These are phyloP conservation scores for Amborella trichopoda DNA, from an alignment of 164 flowering plant species.

Conservation along the genomic window DNA sequence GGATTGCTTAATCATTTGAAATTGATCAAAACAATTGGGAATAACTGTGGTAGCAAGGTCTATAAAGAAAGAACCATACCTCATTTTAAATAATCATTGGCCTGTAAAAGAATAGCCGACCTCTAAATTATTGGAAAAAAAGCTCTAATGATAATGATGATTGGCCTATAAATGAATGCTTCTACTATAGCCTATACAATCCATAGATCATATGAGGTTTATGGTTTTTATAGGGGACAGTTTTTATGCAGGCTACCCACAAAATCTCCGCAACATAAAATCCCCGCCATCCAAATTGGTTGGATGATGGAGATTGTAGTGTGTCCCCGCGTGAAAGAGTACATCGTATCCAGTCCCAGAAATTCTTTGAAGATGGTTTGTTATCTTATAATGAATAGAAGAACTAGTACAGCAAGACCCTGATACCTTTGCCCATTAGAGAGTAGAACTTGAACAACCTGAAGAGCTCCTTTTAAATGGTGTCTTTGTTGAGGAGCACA, in stretches of 20 bases:
- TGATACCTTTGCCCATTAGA: slow-evolving; percentile 61
- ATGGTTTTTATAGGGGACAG: slow-evolving; percentile 15
- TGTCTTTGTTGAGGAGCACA: slow-evolving; percentile 77
- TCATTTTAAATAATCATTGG: slow-evolving; percentile 55
- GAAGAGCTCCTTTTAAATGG: slow-evolving; percentile 66
- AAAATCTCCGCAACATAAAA: too few relatives aligned
- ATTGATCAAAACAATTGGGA: slow-evolving; percentile 46
- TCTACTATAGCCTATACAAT: slow-evolving; percentile 57
- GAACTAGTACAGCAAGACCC: slow-evolving; percentile 89
- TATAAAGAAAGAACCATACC: slow-evolving; percentile 81
- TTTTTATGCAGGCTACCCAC: too few relatives aligned
- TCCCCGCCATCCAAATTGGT: too few relatives aligned
- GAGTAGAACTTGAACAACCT: slow-evolving; percentile 48
- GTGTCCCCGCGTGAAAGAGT: too few relatives aligned
- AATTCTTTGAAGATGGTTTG: slow-evolving; percentile 74
- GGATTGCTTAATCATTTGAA: slow-evolving; percentile 34
- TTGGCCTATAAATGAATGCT: too few relatives aligned
- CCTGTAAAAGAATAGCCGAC: slow-evolving; percentile 34
- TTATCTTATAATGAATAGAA: slow-evolving; percentile 79
- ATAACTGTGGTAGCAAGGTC: slow-evolving; percentile 36
- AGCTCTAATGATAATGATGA: too few relatives aligned
- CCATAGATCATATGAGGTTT: slow-evolving; percentile 44
- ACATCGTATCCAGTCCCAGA: slow-evolving; percentile 52
- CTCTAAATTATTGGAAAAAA: too few relatives aligned
- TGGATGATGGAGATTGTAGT: too few relatives aligned